Conservation (phyloP, 2,329 filamentous ascomycete species). For the Colletotrichum filicis region DNA sequence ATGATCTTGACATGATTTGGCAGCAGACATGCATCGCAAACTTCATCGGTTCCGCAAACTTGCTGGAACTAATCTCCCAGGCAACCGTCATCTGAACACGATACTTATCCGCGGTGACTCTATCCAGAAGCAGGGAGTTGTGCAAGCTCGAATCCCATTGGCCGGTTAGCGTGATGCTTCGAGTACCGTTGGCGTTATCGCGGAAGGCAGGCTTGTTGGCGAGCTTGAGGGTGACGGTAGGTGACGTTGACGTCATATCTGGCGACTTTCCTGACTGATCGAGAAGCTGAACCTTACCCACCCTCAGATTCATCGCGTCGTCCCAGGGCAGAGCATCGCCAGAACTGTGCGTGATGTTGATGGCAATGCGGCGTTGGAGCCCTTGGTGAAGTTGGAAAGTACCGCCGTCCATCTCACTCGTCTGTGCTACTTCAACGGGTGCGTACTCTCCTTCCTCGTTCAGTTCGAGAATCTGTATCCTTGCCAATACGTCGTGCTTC, state of each 20-base stretch:
- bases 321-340: constrained; percentile 91
- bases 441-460: constrained; percentile 91
- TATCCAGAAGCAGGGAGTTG: constrained; percentile 90
- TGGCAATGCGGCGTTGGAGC: constrained; percentile 85
- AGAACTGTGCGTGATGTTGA: constrained; percentile 92
- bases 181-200: constrained; percentile 90
- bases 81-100: constrained; percentile 87
- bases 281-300: constrained; percentile 84
- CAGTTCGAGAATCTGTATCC: constrained; percentile 90
- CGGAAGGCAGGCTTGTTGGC: constrained; percentile 82
- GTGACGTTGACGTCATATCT: constrained; percentile 77
- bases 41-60: constrained; percentile 87
- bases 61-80: constrained; percentile 87
- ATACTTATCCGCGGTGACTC: constrained; percentile 91
- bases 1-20: constrained; percentile 85
- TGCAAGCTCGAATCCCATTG: constrained; percentile 98
- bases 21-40: constrained; percentile 85
- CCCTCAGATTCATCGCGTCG: constrained; percentile 79
- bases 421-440: constrained; percentile 92
- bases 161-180: constrained; percentile 84
- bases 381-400: constrained; percentile 97
- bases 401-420: constrained; percentile 83
- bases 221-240: constrained; percentile 81
- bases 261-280: constrained; percentile 88
- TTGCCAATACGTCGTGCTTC: constrained; percentile 90